Conservation (phyloP, 2,329 filamentous ascomycete species). For the Colletotrichum cuscutae region DNA sequence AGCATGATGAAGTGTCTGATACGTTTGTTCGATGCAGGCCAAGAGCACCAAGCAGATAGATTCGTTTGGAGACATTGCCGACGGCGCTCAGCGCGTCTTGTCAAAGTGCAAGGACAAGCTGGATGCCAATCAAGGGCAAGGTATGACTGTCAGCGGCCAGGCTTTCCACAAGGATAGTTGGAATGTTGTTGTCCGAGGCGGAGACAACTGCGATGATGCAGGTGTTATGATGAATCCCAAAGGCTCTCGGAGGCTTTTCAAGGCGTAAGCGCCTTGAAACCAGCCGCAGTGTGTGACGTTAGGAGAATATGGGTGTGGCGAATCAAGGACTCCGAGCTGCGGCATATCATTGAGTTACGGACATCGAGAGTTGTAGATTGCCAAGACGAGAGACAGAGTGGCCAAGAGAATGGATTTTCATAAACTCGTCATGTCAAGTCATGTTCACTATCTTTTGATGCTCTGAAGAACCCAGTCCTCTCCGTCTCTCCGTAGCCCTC, state of each 20-base stretch:
- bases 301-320: too few species aligned
- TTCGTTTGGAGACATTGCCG: conserved; percentile 24
- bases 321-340: too few species aligned
- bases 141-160: conserved; percentile 23
- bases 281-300: neutral
- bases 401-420: too few species aligned
- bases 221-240: neutral
- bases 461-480: conserved; percentile 3
- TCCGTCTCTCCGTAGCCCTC: neutral
- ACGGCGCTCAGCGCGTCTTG: conserved; percentile 18
- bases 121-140: conserved; percentile 11
- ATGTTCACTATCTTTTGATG: neutral
- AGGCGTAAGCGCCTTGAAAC: neutral
- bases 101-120: conserved; percentile 22
- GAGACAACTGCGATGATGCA: conserved; percentile 7
- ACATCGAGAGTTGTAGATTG: too few species aligned
- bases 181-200: conserved; percentile 18
- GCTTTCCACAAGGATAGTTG: conserved; percentile 20
- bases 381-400: too few species aligned
- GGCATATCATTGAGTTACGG: too few species aligned
- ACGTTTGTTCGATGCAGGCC: neutral
- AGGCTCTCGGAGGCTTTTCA: neutral
- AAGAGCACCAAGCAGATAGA: conserved; percentile 2
- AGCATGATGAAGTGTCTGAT: neutral
- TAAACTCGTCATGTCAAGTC: too few species aligned